A percentile compares a stretch with the other conserved stretches of the same genome.
Conservation (phyloP, 1,139 yeast species). For the Blastobotrys ciferrii region DNA sequence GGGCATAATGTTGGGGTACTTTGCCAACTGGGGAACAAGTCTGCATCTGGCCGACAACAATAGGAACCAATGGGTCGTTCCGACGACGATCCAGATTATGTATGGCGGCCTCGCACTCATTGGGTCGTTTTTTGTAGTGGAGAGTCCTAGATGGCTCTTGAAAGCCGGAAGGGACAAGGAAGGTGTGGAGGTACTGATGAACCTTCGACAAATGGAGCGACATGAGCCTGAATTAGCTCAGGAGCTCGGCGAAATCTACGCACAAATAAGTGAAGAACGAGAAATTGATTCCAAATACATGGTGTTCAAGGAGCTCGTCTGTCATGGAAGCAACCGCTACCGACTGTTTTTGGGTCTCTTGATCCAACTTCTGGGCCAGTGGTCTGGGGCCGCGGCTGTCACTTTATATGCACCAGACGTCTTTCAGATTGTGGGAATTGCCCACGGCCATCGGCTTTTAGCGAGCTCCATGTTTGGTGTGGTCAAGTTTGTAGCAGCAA, state of each 20-base stretch:
- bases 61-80: constrained; percentile 39
- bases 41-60: constrained; percentile 35
- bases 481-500: neutral
- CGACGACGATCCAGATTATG: constrained; percentile 39
- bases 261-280: neutral
- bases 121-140: constrained; percentile 44
- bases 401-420: neutral
- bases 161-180: constrained; percentile 38
- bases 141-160: constrained; percentile 51
- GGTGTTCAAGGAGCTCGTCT: neutral
- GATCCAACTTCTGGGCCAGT: neutral
- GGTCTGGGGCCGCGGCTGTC: neutral
- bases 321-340: neutral
- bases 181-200: constrained; percentile 43
- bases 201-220: constrained; percentile 38
- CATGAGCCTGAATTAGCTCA: neutral
- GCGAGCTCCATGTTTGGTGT: neutral
- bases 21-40: constrained; percentile 45
- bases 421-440: neutral
- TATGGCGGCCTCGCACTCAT: constrained; percentile 46
- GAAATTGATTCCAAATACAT: neutral
- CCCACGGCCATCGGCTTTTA: neutral
- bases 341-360: neutral
- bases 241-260: neutral
- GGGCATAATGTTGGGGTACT: constrained; percentile 54